A percentile compares a stretch with the other conserved stretches of the same genome.
Evolutionary conservation across 805 yeast species (phyloP).

Genomic region (Ogataea ramenticola): DNA sequence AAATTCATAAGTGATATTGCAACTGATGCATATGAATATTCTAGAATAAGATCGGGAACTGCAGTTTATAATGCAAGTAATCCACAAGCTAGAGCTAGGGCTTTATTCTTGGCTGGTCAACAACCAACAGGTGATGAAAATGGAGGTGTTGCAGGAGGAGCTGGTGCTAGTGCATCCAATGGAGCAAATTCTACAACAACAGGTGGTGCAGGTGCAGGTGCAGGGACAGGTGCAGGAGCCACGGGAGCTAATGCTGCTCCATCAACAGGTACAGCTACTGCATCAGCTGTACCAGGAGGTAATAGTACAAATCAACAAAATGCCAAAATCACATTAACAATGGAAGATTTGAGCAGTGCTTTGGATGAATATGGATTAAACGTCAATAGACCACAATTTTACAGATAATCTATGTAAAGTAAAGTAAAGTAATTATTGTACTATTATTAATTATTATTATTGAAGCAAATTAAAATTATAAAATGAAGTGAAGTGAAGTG

Average conservation of each 20-base stretch:
- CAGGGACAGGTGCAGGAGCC: conserved; percentile 7
- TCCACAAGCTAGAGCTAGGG: conserved; percentile 81
- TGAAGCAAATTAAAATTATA: too few relatives aligned
- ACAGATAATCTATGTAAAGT: conserved; percentile 41
- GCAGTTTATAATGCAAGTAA: conserved; percentile 81
- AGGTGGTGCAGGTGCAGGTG: conserved; percentile 24
- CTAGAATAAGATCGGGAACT: conserved; percentile 82
- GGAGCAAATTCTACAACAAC: too few relatives aligned
- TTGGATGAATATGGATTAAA: conserved; percentile 79
- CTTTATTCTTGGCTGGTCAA: conserved; percentile 60
- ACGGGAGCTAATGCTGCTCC: conserved; percentile 9
- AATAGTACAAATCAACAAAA: conserved; percentile 15
- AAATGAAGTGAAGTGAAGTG: too few relatives aligned
- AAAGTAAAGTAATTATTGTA: too few relatives aligned
- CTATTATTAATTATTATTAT: too few relatives aligned
- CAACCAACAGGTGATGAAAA: conserved; percentile 29
- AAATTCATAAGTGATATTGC: conserved; percentile 92
- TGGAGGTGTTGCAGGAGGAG: conserved; percentile 24
- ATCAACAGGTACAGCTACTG: conserved; percentile 26
- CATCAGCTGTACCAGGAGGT: conserved; percentile 7
- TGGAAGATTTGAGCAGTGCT: conserved; percentile 91
- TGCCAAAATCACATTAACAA: conserved; percentile 74
- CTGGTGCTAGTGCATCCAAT: conserved; percentile 19
- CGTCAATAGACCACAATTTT: conserved; percentile 87
- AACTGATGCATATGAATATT: conserved; percentile 92